Percentiles rank a stretch among this genome's conserved stretches.
Evolutionary conservation across 1,284 basidiomycete genomes (phyloP).

Genomic region (Trametes hirsuta): DNA sequence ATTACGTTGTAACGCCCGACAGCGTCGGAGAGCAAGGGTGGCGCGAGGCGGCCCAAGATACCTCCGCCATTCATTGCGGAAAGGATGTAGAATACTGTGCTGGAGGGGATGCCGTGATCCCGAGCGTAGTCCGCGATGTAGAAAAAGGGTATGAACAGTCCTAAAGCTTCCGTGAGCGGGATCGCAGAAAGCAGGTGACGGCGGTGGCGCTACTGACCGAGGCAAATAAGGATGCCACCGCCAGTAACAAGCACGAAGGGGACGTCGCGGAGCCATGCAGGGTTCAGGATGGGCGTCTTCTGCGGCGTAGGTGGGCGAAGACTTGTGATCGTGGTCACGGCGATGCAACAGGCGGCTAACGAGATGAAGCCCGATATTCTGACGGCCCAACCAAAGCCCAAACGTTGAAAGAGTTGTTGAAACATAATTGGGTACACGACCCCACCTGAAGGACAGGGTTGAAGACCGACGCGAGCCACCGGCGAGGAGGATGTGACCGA

Average conservation of each 20-base stretch:
- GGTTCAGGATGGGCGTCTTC: constrained; percentile 26
- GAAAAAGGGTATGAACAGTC: constrained; percentile 56
- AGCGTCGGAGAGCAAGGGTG: constrained; percentile 61
- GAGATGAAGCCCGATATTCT: constrained; percentile 27
- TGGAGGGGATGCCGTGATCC: constrained; percentile 8
- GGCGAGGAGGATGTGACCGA: constrained; percentile 12
- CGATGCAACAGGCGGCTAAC: constrained; percentile 23
- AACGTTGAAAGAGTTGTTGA: constrained; percentile 25
- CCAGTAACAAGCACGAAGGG: constrained; percentile 33
- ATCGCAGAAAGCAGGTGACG: background rate
- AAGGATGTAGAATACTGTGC: constrained; percentile 42
- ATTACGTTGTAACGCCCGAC: constrained; percentile 46
- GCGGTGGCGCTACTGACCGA: constrained; percentile 19
- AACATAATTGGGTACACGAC: constrained; percentile 32
- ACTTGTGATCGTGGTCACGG: constrained; percentile 47
- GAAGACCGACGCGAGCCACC: background rate
- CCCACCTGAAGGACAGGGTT: constrained; percentile 19
- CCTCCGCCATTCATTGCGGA: constrained; percentile 65
- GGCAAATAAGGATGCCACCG: constrained; percentile 34
- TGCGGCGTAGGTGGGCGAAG: background rate
- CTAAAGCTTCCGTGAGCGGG: background rate
- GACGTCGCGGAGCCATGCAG: constrained; percentile 32
- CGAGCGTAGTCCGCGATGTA: constrained; percentile 27
- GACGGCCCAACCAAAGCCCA: constrained; percentile 33
- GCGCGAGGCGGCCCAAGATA: constrained; percentile 57